Evolutionary conservation across 1,284 basidiomycete species (phyloP).

Genomic region (Meira nashicola): DNA sequence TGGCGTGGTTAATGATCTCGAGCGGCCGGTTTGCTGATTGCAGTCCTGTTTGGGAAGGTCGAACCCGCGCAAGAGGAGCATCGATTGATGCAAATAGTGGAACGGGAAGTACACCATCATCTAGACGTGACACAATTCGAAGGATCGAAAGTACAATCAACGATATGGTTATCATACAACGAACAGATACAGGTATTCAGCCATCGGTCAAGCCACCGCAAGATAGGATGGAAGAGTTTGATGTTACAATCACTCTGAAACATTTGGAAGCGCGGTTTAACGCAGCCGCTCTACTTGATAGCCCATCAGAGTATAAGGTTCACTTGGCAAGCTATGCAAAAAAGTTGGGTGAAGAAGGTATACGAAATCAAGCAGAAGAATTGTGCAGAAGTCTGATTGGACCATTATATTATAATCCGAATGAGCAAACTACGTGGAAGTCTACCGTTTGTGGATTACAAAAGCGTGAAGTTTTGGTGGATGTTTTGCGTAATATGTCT

Average conservation of each 20-base stretch:
- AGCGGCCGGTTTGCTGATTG: constrained; percentile 39
- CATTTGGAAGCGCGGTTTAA: constrained; percentile 47
- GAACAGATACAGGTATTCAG: constrained; percentile 7
- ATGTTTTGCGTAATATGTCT: constrained; percentile 15
- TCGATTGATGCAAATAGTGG: constrained; percentile 6
- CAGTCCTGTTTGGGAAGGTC: constrained; percentile 36
- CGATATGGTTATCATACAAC: constrained; percentile 26
- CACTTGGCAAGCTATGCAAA: constrained; percentile 36
- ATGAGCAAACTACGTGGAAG: constrained; percentile 15
- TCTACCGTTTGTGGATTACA: constrained; percentile 19
- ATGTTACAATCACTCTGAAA: constrained; percentile 27
- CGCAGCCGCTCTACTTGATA: constrained; percentile 44
- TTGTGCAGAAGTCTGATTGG: constrained; percentile 43
- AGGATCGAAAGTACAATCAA: constrained; percentile 43
- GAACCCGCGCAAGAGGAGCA: constrained; percentile 27
- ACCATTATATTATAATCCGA: constrained; percentile 38
- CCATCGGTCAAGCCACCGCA: neutral
- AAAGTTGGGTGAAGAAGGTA: constrained; percentile 42
- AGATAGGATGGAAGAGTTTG: constrained; percentile 20
- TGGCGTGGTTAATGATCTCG: constrained; percentile 36
- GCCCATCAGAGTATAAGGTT: constrained; percentile 40
- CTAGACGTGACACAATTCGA: constrained; percentile 33
- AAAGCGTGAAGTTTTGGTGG: constrained; percentile 20
- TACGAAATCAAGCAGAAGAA: constrained; percentile 46
- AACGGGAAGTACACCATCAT: constrained; percentile 1